Base-by-base conservation (phyloP, 2,329 filamentous ascomycete species). In the Aspergillus neotritici region DNA sequence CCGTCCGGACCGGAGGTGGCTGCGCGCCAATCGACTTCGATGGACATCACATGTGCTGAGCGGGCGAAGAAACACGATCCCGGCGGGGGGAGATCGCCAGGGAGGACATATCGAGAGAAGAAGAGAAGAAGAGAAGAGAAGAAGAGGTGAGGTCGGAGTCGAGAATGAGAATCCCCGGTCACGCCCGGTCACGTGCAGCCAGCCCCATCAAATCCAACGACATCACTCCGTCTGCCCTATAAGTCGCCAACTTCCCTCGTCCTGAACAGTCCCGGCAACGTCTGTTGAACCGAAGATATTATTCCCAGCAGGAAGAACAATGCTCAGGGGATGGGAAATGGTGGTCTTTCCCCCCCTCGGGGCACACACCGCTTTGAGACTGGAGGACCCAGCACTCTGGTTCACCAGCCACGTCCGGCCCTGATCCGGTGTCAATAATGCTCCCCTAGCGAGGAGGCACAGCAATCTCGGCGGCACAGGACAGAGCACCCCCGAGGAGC, bases 11-110 rank as follows among this genome's bases (percentile, higher is more conserved):
- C 93, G 49, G 82, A 83, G 15, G 91, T 97, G 62, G 97, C 80
- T 50, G 85, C 86, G 61, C 93, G 84, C 93, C 93, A 98, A 69
- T 94, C 89, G 65, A 98, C 84, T 63, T 97, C 90, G 73, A 98
- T 91, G 56, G 93, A 97, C 93, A 98, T 98, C 49, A 68, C 66
- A 55, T 55, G 49, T 55, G 53, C 48, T 37, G 34, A 38, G 16
- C 9, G 15, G 15, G 8, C 31, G 35, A 25, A 6, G 16, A n/a
- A 14, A 25, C 29, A 31, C 21, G 6, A 25, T 25, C 21, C 21
- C 21, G 21, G 21, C 21, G 3, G 21, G 21, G 21, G 21, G 21
- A 9, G 9, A 9, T 25, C 21, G 21, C 21, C 21, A 25, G 21
- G 21, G 9, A 25, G 21, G 21, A 25, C 21, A 25, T 25, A 25